A percentile compares a stretch with the other conserved stretches of the same genome.
These are phyloP conservation scores for Hevea brasiliensis DNA, from an alignment of 345 rosid genomes.

Conservation along the genomic window DNA sequence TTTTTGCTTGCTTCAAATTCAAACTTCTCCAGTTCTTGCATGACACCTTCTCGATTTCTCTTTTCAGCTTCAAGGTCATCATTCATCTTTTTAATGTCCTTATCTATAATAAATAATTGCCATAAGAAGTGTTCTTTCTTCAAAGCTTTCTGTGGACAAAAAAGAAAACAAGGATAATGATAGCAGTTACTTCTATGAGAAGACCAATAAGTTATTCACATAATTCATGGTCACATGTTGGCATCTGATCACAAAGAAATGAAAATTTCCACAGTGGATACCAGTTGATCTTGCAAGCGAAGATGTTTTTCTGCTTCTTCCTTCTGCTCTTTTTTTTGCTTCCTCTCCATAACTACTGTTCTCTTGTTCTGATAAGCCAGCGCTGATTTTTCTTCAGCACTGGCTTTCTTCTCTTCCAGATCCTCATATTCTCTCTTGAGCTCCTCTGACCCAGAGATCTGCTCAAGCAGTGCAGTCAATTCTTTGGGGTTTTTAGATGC, in stretches of 20 bases:
- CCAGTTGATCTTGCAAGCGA: slow-evolving; percentile 86
- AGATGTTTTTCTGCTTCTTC: slow-evolving; percentile 98
- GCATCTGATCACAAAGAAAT: slow-evolving; percentile 14
- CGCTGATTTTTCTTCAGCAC: slow-evolving; percentile 82
- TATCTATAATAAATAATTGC: slow-evolving; percentile 79
- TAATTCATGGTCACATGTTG: background rate
- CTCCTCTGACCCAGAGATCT: slow-evolving; percentile 95
- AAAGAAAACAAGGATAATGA: background rate
- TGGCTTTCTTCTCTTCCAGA: slow-evolving; percentile 71
- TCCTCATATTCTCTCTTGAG: slow-evolving; percentile 87
- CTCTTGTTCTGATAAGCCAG: slow-evolving; percentile 81
- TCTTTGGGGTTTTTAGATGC: slow-evolving; percentile 97
- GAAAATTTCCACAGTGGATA: slow-evolving; percentile 27
- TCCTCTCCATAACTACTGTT: slow-evolving; percentile 77
- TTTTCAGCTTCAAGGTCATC: slow-evolving; percentile 71
- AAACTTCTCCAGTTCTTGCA: slow-evolving; percentile 62
- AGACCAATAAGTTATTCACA: background rate
- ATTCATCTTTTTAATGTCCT: slow-evolving; percentile 57
- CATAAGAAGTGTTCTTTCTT: slow-evolving; percentile 81
- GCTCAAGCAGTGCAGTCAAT: slow-evolving; percentile 83
- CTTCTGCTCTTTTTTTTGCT: slow-evolving; percentile 97
- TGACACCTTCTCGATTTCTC: slow-evolving; percentile 55
- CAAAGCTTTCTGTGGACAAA: slow-evolving; percentile 71
- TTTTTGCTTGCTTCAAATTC: slow-evolving; percentile 59
- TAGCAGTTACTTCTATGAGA: slow-evolving; percentile 11